These are phyloP conservation scores for Wickerhamiella siamensis DNA, from an alignment of 805 yeast species.

Conservation along the genomic window DNA sequence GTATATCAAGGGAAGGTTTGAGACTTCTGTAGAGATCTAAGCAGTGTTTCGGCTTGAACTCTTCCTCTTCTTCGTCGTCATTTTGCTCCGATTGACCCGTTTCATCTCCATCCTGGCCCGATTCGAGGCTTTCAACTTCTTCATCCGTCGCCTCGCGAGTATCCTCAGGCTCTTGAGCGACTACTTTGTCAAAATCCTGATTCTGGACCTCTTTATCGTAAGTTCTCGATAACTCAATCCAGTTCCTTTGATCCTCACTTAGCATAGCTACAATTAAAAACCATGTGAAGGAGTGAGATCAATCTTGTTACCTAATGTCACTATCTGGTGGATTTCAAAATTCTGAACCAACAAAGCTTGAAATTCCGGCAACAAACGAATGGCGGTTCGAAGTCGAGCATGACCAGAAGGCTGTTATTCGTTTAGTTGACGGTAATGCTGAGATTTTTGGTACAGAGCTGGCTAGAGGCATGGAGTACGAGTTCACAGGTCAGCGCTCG, in stretches of 20 bases:
- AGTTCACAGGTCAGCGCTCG: conserved; percentile 39
- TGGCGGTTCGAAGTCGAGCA: conserved; percentile 65
- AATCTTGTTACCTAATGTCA: background rate
- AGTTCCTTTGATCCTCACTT: background rate
- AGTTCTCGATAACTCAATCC: background rate
- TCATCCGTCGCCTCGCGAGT: background rate
- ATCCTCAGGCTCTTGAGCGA: background rate
- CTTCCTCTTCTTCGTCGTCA: background rate
- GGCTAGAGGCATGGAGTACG: conserved; percentile 50
- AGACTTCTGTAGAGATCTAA: background rate
- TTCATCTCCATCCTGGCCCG: background rate
- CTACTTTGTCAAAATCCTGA: too few relatives aligned
- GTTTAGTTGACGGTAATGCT: conserved; percentile 52
- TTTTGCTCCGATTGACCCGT: background rate
- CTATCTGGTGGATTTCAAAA: background rate
- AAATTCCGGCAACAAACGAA: conserved; percentile 32
- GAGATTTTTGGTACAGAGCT: conserved; percentile 92
- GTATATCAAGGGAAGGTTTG: background rate
- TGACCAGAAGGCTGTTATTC: conserved; percentile 36
- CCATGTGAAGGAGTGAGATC: too few relatives aligned
- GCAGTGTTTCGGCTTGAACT: background rate
- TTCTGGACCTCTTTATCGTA: background rate
- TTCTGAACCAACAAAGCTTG: conserved; percentile 10
- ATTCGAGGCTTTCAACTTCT: background rate
- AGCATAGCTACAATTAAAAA: background rate